Evolutionary conservation across 768 basidiomycete species (phyloP).

Genomic region (Brasilioporus rufonigricans): DNA sequence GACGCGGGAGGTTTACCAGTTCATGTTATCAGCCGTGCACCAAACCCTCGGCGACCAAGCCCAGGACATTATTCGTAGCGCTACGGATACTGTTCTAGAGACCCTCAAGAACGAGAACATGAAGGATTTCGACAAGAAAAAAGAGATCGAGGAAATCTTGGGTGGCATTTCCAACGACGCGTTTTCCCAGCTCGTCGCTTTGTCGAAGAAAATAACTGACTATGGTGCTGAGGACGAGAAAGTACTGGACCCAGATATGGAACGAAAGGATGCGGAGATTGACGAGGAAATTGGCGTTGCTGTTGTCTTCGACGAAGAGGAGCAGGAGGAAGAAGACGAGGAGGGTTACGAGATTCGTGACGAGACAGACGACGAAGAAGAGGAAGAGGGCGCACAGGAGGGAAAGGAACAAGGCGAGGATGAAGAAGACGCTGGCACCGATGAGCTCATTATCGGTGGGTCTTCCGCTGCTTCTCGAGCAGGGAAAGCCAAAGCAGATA

Average conservation of each 20-base stretch:
- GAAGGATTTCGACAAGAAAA: conserved; percentile 98
- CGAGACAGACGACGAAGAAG: conserved; percentile 75
- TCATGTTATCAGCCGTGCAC: conserved; percentile 83
- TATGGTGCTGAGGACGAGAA: conserved; percentile 86
- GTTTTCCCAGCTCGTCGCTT: conserved; percentile 78
- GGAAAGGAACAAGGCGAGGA: conserved; percentile 41
- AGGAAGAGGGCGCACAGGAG: conserved; percentile 47
- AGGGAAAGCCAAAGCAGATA: conserved; percentile 56
- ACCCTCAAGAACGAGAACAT: conserved; percentile 81
- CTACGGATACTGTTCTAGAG: conserved; percentile 90
- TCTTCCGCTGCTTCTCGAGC: conserved; percentile 47
- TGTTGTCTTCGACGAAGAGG: conserved; percentile 96
- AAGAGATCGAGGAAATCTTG: conserved; percentile 80
- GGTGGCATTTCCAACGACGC: conserved; percentile 63
- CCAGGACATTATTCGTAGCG: conserved; percentile 92
- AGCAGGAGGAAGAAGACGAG: conserved; percentile 90
- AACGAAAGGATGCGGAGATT: conserved; percentile 82
- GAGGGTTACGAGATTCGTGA: conserved; percentile 86
- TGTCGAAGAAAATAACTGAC: conserved; percentile 96
- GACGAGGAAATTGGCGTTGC: conserved; percentile 98
- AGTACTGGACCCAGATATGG: conserved; percentile 75
- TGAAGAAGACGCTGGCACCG: conserved; percentile 51
- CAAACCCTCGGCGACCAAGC: conserved; percentile 88
- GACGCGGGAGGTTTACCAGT: conserved; percentile 92
- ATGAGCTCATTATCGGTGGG: conserved; percentile 79